Evolutionary conservation across 495 filamentous ascomycete genomes (phyloP), one percentile per base, ranked within the genome.

Genomic region (Neurospora hispaniola): DNA sequence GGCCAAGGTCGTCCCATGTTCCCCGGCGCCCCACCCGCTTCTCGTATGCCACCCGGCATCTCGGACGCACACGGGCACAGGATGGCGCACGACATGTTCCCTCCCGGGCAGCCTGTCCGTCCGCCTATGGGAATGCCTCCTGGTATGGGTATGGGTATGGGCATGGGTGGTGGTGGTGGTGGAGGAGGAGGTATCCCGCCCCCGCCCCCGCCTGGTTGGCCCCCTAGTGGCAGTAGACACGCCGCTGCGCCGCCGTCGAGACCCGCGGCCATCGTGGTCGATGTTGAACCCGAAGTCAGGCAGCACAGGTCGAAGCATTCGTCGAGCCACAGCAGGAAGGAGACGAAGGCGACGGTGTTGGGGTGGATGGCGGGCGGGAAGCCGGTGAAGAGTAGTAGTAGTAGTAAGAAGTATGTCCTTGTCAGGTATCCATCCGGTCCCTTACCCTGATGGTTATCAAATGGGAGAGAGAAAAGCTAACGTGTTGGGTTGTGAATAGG

Each of bases 311-410:
- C 5, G 3, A 48, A 35, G 27, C 62, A 43, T 7, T 31, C 71
- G 59, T 9, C 9, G 0, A 20, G 42, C 70, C 27, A 71, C 14
- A 23, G 27, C 2, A 66, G 39, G 12, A 76, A 78, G 66, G 75
- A 78, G 71, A 62, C 73, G 5, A 69, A 73, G 38, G 76, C 72
- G 4, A 74, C 78, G 4, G 70, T 86, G 69, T 76, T 84, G 20
- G 78, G 77, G 11, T 85, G 82, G 79, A 79, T 85, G 77, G 77
- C 79, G 27, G 81, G 77, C 12, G 79, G 75, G 39, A 70, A 76
- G 39, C 41, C 78, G 23, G 81, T 82, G 75, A 41, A 72, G 48
- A 81, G 76, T 71, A 75, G 71, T 46, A 70, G 71, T 46, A 70
- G 76, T 46, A 70, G 76, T 68, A 82, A 81, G 73, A 82, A 81